Evolutionary conservation across 2,329 filamentous ascomycete genomes (phyloP), one percentile per base, ranked within the genome.

Genomic region (Nannizziopsis arthrosporioides): DNA sequence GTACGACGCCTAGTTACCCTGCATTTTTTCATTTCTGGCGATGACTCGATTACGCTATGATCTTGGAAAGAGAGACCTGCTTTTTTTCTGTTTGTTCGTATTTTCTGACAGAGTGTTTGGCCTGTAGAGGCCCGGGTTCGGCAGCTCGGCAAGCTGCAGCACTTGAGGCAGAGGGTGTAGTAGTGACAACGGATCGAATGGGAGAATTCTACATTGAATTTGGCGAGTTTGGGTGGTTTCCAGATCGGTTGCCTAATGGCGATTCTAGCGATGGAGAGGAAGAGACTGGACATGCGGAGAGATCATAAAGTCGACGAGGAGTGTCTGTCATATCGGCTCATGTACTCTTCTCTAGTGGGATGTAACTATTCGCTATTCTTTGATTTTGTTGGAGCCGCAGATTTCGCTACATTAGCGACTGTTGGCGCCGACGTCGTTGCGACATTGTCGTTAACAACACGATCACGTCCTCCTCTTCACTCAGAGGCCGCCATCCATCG

Each of bases 1-100:
- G 86, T 90, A 60, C 56, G 69, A 50, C 11, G 31, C n/a, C 10
- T 15, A n/a, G n/a, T n/a, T n/a, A 36, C 9, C 38, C 12, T 8
- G 9, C 38, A 19, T 7, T 12, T 9, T 11, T 15, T 10, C 22
- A 12, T 41, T 27, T 19, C 19, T 17, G 3, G 3, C 17, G 18
- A 8, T 37, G 17, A 15, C 35, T 37, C 35, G 8, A 2, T 15
- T 17, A 15, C 35, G 14, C 35, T 14, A 14, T 11, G 7, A 37
- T 37, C 12, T 14, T 17, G 14, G 35, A 27, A n/a, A n/a, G n/a
- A 27, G 22, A 27, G 22, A 15, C 5, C 6, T 42, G 10, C 37
- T 31, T 19, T 10, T 12, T n/a, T n/a, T 35, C 22, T 3, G 27
- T 41, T 32, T 14, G 19, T 35, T 11, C 5, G 15, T 34, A 10